phyloP scores from a whole-genome alignment of 2,329 filamentous ascomycete species.

The Tolypocladium guangdongense region DNA sequence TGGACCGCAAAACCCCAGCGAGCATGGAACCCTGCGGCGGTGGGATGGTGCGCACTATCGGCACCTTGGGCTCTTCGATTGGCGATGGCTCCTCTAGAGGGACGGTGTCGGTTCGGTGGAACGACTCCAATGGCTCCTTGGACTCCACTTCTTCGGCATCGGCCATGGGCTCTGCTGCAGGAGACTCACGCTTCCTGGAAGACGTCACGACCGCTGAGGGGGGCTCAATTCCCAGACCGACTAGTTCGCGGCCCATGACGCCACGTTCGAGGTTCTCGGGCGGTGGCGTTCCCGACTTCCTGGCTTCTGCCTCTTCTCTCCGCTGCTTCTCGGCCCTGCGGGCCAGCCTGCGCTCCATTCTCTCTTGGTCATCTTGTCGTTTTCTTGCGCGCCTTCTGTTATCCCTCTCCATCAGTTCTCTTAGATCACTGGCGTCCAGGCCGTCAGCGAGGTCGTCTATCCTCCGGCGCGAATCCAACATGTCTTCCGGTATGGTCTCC shows the following conservation, averaged over 20 bases:
- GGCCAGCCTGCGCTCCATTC: slow-evolving; percentile 52
- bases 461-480: slow-evolving; percentile 48
- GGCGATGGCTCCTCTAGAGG: slow-evolving; percentile 4
- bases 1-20: slow-evolving; percentile 31
- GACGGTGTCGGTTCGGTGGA: slow-evolving; percentile 18
- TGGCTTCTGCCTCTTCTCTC: slow-evolving; percentile 44
- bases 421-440: slow-evolving; percentile 70
- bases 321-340: slow-evolving; percentile 57
- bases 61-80: not conserved
- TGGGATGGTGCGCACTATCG: not conserved
- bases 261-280: slow-evolving; percentile 49
- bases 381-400: slow-evolving; percentile 68
- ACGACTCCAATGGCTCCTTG: slow-evolving; percentile 14
- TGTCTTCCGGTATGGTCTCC: slow-evolving; percentile 49
- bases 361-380: slow-evolving; percentile 55
- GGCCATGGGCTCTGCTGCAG: slow-evolving; percentile 11
- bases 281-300: slow-evolving; percentile 37
- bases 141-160: slow-evolving; percentile 9
- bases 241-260: slow-evolving; percentile 45
- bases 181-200: slow-evolving; percentile 32
- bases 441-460: slow-evolving; percentile 70
- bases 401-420: slow-evolving; percentile 86
- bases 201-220: slow-evolving; percentile 45
- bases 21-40: slow-evolving; percentile 13
- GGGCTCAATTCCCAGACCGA: slow-evolving; percentile 46